Percentiles rank a stretch among this genome's conserved stretches.
Evolutionary conservation across 2,329 filamentous ascomycete genomes (phyloP).

Genomic region (Scortechinia acanthostroma): DNA sequence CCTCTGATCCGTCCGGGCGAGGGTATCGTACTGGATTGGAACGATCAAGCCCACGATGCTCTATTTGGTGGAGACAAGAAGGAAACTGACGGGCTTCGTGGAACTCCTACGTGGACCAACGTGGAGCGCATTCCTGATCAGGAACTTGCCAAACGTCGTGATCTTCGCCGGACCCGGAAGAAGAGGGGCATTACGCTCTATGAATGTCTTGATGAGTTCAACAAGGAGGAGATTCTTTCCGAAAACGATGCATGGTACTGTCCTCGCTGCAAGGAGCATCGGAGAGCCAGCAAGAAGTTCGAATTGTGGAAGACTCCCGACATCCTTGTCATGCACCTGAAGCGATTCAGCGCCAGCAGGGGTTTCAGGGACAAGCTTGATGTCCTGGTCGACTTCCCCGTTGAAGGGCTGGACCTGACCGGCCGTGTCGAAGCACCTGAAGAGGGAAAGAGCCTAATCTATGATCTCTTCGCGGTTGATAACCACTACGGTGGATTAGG

Average conservation of each 20-base stretch:
- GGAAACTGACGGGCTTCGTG: conserved; percentile 20
- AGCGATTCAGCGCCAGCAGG: conserved; percentile 83
- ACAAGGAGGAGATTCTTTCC: conserved; percentile 85
- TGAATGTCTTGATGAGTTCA: conserved; percentile 89
- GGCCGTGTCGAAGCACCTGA: conserved; percentile 73
- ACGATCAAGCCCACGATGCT: conserved; percentile 56
- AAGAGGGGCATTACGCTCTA: conserved; percentile 76
- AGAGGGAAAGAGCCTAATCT: conserved; percentile 74
- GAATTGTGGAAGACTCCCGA: conserved; percentile 96
- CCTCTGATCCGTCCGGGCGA: conserved; percentile 71
- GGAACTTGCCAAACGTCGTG: conserved; percentile 56
- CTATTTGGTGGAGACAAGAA: conserved; percentile 47
- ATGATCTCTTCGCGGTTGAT: conserved; percentile 91
- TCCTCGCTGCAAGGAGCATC: conserved; percentile 87
- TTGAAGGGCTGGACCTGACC: conserved; percentile 77
- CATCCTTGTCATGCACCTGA: conserved; percentile 88
- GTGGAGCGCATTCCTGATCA: conserved; percentile 48
- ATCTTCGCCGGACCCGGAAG: conserved; percentile 55
- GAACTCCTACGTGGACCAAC: conserved; percentile 20
- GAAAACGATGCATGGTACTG: conserved; percentile 98
- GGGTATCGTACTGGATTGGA: conserved; percentile 83
- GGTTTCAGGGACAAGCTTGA: conserved; percentile 86
- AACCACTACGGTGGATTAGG: conserved; percentile 91
- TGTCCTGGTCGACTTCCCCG: conserved; percentile 81
- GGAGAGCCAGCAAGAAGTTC: conserved; percentile 89